Conservation (phyloP, 2,329 filamentous ascomycete species). For the Aspergillus pseudotamarii region DNA sequence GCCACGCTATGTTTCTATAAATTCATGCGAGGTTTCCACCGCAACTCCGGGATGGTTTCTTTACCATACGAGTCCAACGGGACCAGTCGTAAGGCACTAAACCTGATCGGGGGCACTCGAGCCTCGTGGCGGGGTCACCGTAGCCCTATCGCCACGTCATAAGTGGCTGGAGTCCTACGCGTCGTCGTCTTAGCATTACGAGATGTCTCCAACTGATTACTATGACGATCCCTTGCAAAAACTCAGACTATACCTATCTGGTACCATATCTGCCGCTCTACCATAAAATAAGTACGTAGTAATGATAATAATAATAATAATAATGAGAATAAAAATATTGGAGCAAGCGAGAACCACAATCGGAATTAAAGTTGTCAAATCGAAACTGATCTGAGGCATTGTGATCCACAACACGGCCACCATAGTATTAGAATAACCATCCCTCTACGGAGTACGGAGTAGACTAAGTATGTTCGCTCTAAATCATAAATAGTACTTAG, state of each 20-base stretch:
- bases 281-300: too few species aligned
- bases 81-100: conserved; percentile 9
- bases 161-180: conserved; percentile 20
- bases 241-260: background rate
- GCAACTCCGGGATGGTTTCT: conserved; percentile 8
- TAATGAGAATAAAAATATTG: too few species aligned
- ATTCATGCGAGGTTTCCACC: conserved; percentile 15
- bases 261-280: background rate
- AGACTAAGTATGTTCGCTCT: background rate
- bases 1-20: conserved; percentile 33
- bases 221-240: background rate
- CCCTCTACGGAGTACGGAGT: too few species aligned
- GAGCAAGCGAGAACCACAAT: background rate
- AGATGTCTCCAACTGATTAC: background rate
- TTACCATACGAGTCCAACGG: conserved; percentile 1
- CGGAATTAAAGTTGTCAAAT: conserved; percentile 2
- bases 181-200: conserved; percentile 4
- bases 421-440: background rate
- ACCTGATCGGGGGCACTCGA: background rate
- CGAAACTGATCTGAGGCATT: background rate
- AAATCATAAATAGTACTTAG: too few species aligned
- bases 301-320: too few species aligned
- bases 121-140: conserved; percentile 18
- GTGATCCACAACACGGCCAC: background rate
- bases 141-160: conserved; percentile 24